A percentile compares a stretch with the other conserved stretches of the same genome.
Conservation (phyloP, 805 yeast genomes). For the Jamesozyma gamospora region DNA sequence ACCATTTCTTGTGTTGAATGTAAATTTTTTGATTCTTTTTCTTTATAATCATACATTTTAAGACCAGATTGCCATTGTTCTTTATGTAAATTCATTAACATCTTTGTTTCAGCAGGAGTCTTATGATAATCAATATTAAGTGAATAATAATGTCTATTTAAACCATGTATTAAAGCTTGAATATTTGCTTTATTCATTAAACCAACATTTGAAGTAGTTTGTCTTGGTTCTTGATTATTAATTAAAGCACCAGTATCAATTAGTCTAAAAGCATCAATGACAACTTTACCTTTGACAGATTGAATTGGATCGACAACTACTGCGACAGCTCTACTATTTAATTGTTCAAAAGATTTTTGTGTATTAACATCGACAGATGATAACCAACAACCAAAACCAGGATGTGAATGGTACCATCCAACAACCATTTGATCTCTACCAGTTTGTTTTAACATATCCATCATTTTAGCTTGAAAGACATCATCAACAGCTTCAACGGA, state of each 20-base stretch:
- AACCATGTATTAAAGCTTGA: constrained; percentile 93
- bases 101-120: constrained; percentile 83
- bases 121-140: constrained; percentile 89
- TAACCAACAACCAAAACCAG: constrained; percentile 99
- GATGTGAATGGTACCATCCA: constrained; percentile 99
- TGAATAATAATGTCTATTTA: constrained; percentile 94
- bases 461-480: constrained; percentile 97
- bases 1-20: constrained; percentile 72
- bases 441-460: constrained; percentile 98
- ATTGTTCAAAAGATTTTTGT: constrained; percentile 94
- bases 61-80: constrained; percentile 93
- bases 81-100: constrained; percentile 90
- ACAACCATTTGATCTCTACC: constrained; percentile 99
- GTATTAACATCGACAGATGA: constrained; percentile 96
- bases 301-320: constrained; percentile 98
- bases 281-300: constrained; percentile 97
- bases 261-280: constrained; percentile 94
- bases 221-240: constrained; percentile 97
- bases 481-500: constrained; percentile 99
- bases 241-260: constrained; percentile 79
- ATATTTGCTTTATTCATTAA: constrained; percentile 91
- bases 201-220: constrained; percentile 92
- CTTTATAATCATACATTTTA: constrained; percentile 63
- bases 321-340: constrained; percentile 92
- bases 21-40: constrained; percentile 65